These are phyloP conservation scores for Monilinia fructicola DNA, from an alignment of 2,329 filamentous ascomycete species.

Conservation along the genomic window DNA sequence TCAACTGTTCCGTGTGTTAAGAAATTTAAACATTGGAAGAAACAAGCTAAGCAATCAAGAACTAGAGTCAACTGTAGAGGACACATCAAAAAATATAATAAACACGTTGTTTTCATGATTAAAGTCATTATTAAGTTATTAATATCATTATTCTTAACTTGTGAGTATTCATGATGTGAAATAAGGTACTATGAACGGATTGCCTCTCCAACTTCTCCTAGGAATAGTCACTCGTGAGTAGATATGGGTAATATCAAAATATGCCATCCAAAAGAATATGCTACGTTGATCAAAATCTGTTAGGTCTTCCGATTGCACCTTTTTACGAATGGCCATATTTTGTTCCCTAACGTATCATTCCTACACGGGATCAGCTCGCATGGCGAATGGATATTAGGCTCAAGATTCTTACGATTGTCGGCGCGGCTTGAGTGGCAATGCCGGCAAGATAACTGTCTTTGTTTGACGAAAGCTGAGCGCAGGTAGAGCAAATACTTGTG, in stretches of 20 bases:
- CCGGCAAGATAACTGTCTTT: conserved; percentile 2
- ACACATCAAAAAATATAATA: background rate
- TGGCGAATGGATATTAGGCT: conserved; percentile 9
- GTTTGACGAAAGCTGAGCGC: conserved; percentile 7
- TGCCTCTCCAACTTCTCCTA: background rate
- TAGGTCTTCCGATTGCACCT: conserved; percentile 23
- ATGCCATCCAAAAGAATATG: background rate
- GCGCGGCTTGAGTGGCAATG: conserved; percentile 12
- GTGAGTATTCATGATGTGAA: background rate
- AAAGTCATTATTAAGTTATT: background rate
- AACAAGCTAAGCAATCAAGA: background rate
- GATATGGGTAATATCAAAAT: background rate
- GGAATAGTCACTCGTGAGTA: background rate
- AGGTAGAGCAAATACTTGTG: conserved; percentile 20
- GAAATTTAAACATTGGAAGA: no score
- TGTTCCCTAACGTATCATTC: conserved; percentile 22
- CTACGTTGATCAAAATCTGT: background rate
- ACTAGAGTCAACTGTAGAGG: background rate
- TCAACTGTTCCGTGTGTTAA: no score
- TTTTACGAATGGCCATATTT: conserved; percentile 32
- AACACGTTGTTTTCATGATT: background rate
- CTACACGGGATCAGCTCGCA: conserved; percentile 25
- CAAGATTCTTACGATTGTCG: conserved; percentile 23
- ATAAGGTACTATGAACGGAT: background rate
- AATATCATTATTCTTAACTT: background rate